phyloP scores from a whole-genome alignment of 2,329 filamentous ascomycete genomes.

The Colletotrichum plurivorum region DNA sequence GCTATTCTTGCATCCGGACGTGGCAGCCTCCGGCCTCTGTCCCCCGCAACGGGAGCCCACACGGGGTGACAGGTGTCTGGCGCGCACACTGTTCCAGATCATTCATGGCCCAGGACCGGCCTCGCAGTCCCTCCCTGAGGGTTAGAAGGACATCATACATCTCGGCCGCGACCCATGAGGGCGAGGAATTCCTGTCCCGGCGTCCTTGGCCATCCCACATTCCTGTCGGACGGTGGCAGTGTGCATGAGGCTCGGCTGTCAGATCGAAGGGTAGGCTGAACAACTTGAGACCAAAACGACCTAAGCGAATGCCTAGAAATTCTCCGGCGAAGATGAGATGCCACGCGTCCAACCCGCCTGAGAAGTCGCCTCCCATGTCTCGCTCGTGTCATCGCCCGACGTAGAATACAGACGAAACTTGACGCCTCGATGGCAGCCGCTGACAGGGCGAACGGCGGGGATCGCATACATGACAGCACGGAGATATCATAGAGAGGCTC shows the following conservation, averaged over 20 bases:
- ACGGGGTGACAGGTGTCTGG: constrained; percentile 29
- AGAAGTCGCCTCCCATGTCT: constrained; percentile 15
- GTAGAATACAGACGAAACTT: constrained; percentile 37
- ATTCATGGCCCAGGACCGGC: constrained; percentile 32
- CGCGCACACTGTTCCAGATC: constrained; percentile 31
- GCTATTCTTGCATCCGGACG: constrained; percentile 23
- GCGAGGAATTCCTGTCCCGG: neutral
- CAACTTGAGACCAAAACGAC: constrained; percentile 25
- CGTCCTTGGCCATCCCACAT: constrained; percentile 16
- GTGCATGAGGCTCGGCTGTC: constrained; percentile 35
- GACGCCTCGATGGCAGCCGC: constrained; percentile 29
- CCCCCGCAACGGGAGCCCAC: constrained; percentile 15
- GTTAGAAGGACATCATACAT: constrained; percentile 3
- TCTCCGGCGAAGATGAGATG: constrained; percentile 23
- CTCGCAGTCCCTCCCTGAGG: constrained; percentile 1
- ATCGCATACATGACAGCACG: neutral
- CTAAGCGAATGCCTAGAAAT: constrained; percentile 26
- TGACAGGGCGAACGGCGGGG: constrained; percentile 32
- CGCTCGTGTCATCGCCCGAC: constrained; percentile 19
- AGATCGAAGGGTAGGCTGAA: constrained; percentile 28
- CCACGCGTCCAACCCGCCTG: constrained; percentile 23
- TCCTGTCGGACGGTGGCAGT: constrained; percentile 15
- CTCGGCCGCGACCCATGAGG: constrained; percentile 11
- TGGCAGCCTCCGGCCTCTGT: constrained; percentile 22
- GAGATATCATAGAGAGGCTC: neutral